These are phyloP conservation scores for Schizothecium vesticola DNA, from an alignment of 495 filamentous ascomycete species.

Conservation along the genomic window DNA sequence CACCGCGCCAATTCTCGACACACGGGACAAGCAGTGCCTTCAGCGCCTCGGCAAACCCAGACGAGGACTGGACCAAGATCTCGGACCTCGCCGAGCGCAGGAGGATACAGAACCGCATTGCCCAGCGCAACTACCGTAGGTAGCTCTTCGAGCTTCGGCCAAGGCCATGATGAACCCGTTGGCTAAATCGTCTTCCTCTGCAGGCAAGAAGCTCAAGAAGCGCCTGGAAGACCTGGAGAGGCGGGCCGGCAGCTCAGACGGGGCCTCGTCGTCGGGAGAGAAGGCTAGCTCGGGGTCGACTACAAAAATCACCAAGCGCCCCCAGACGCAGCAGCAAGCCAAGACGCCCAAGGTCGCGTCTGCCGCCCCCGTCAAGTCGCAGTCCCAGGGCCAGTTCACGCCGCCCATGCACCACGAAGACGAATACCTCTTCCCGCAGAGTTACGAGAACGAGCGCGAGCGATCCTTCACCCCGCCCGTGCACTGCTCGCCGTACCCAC, in stretches of 20 bases:
- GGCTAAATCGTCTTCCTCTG: constrained; percentile 7
- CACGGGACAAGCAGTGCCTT: constrained; percentile 91
- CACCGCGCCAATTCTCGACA: constrained; percentile 56
- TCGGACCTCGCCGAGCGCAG: constrained; percentile 91
- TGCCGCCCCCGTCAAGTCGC: constrained; percentile 31
- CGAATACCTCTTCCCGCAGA: constrained; percentile 41
- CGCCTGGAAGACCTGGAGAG: constrained; percentile 94
- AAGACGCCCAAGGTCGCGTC: constrained; percentile 33
- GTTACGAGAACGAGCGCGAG: constrained; percentile 46
- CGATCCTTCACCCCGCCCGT: constrained; percentile 68
- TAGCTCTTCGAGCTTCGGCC: constrained; percentile 21
- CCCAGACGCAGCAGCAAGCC: constrained; percentile 18
- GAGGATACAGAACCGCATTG: constrained; percentile 95
- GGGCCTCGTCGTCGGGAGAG: constrained; percentile 45
- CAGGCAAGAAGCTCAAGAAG: constrained; percentile 99
- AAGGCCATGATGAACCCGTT: background rate
- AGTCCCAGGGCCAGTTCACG: constrained; percentile 55
- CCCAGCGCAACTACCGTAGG: constrained; percentile 97
- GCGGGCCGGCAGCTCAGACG: constrained; percentile 77
- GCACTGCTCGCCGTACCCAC: constrained; percentile 67
- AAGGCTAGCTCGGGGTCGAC: constrained; percentile 43
- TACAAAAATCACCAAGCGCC: constrained; percentile 41
- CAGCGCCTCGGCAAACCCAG: constrained; percentile 91
- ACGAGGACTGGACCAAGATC: constrained; percentile 99
- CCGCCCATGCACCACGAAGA: constrained; percentile 50